These are phyloP conservation scores for Teratosphaeria gauchensis DNA, from an alignment of 2,329 filamentous ascomycete species.

Conservation along the genomic window DNA sequence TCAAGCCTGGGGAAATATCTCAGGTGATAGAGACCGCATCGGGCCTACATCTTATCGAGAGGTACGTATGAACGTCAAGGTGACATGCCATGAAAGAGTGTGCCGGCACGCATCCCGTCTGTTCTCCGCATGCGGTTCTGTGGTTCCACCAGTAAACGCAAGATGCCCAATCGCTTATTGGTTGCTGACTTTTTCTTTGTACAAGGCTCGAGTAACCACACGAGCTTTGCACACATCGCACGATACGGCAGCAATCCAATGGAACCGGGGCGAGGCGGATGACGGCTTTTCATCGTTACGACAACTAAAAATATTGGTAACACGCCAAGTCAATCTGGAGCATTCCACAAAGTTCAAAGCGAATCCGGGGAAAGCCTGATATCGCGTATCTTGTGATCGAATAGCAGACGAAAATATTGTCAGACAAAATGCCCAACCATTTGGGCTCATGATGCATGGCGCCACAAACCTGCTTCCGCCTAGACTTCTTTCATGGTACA, in stretches of 20 bases:
- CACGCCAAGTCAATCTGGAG: background rate
- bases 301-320: background rate
- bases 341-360: background rate
- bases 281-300: background rate
- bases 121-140: background rate
- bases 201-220: background rate
- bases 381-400: background rate
- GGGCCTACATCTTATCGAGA: slow-evolving; percentile 89
- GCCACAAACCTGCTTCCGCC: background rate
- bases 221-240: background rate
- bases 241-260: background rate
- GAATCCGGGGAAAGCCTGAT: background rate
- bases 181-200: background rate
- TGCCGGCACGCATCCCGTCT: background rate
- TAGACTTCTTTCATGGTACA: background rate
- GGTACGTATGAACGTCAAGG: slow-evolving; percentile 44
- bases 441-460: background rate
- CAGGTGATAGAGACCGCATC: slow-evolving; percentile 83
- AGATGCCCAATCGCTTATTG: background rate
- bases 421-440: background rate
- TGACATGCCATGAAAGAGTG: background rate
- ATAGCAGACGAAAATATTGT: background rate
- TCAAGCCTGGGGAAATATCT: slow-evolving; percentile 80
- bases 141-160: background rate
- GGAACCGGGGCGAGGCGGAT: background rate